Percentiles rank a stretch among this genome's conserved stretches.
Conservation (phyloP, 1,284 basidiomycete species). For the Phellopilus nigrolimitatus region DNA sequence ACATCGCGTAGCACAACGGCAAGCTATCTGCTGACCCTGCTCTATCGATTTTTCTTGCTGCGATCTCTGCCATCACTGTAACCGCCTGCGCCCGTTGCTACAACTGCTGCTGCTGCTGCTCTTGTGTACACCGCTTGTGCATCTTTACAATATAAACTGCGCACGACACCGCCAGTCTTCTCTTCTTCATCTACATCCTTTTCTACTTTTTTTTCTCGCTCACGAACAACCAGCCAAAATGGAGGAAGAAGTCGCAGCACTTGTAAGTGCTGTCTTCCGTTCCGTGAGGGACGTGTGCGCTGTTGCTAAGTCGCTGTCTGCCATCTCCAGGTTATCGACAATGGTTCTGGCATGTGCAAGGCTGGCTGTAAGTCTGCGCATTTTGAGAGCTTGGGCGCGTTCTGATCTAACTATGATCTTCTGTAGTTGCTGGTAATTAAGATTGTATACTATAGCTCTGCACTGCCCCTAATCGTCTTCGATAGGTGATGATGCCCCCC, state of each 20-base stretch:
- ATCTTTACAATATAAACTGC: background rate
- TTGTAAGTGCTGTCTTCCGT: constrained; percentile 29
- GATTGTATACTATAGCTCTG: background rate
- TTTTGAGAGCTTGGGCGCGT: constrained; percentile 14
- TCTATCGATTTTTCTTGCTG: background rate
- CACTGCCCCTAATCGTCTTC: background rate
- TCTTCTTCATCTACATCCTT: background rate
- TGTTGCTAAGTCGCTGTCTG: too few relatives aligned
- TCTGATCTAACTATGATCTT: constrained; percentile 17
- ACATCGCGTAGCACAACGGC: background rate
- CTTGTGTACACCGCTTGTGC: background rate
- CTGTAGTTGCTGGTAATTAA: constrained; percentile 32
- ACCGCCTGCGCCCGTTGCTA: background rate
- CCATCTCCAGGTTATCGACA: constrained; percentile 48
- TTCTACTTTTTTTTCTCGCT: constrained; percentile 14
- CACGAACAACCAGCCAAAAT: constrained; percentile 26
- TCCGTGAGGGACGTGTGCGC: background rate
- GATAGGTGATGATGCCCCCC: constrained; percentile 70
- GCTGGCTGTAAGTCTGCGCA: constrained; percentile 44
- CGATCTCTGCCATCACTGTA: constrained; percentile 5
- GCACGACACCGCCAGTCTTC: background rate
- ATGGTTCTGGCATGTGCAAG: constrained; percentile 71
- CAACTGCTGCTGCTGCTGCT: background rate
- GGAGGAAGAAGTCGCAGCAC: constrained; percentile 44
- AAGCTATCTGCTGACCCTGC: background rate